Percentiles rank a stretch among this genome's conserved stretches.
phyloP scores from a whole-genome alignment of 1,284 basidiomycete genomes.

The Pseudozyma thailandica region DNA sequence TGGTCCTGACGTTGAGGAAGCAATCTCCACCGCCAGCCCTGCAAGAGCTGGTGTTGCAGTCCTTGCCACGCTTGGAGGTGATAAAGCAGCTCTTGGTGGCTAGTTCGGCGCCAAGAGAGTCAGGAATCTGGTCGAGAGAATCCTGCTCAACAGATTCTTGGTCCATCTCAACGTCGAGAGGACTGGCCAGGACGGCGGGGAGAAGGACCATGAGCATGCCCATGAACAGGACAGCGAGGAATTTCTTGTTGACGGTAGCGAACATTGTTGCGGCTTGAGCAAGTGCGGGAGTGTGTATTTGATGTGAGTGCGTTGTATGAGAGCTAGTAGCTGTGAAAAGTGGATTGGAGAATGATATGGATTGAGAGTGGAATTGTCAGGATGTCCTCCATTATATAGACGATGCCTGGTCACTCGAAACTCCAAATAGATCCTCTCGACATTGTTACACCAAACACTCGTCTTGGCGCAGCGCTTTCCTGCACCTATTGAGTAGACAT shows the following conservation, averaged over 20 bases:
- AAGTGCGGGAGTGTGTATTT: no score
- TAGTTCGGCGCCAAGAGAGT: not conserved
- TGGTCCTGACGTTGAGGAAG: not conserved
- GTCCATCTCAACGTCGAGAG: not conserved
- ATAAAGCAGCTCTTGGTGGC: no score
- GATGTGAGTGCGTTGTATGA: not conserved
- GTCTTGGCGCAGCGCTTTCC: no score
- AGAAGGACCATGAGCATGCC: not conserved
- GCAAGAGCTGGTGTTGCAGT: not conserved
- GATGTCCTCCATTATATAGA: not conserved
- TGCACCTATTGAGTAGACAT: no score
- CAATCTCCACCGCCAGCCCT: not conserved
- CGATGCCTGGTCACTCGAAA: not conserved
- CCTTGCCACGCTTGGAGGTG: not conserved
- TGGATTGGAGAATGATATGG: not conserved
- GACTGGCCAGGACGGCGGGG: not conserved
- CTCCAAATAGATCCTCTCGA: no score
- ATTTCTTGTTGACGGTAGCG: not conserved
- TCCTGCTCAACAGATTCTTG: not conserved
- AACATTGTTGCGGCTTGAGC: no score
- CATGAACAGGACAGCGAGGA: not conserved
- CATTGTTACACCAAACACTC: no score
- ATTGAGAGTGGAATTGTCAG: not conserved
- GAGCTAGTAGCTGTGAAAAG: not conserved
- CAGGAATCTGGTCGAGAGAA: no score